Conservation (phyloP, 2,329 filamentous ascomycete species). For the Teratosphaeria epicoccoides region DNA sequence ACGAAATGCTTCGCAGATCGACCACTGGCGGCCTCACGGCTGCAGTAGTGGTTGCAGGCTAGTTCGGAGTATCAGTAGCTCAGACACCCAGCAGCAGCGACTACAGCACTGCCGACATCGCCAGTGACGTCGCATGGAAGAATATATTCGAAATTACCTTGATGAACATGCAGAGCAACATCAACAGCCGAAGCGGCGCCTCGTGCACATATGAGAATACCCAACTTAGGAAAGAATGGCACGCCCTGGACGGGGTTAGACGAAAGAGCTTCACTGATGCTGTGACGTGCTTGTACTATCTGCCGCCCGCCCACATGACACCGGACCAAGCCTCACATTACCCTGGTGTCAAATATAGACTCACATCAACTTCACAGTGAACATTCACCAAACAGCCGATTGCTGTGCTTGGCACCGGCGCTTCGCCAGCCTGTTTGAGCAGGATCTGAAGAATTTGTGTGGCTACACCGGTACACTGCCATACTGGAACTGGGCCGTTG, state of each 20-base stretch:
- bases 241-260: constrained; percentile 14
- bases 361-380: constrained; percentile 25
- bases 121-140: constrained; percentile 19
- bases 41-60: constrained; percentile 6
- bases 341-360: constrained; percentile 23
- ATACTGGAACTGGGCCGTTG: constrained; percentile 24
- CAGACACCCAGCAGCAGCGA: constrained; percentile 14
- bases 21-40: constrained; percentile 2
- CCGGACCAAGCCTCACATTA: constrained; percentile 14
- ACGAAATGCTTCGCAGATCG: background rate
- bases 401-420: constrained; percentile 34
- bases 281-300: constrained; percentile 20
- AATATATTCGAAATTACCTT: constrained; percentile 19
- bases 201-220: constrained; percentile 22
- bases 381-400: constrained; percentile 24
- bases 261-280: constrained; percentile 24
- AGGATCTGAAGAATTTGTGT: constrained; percentile 33
- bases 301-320: constrained; percentile 20
- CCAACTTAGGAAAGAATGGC: constrained; percentile 20
- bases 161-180: constrained; percentile 20
- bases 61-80: constrained; percentile 12
- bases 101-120: constrained; percentile 18
- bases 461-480: constrained; percentile 34
- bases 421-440: constrained; percentile 35
- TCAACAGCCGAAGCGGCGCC: constrained; percentile 11